phyloP scores from a whole-genome alignment of 1,139 yeast genomes.

The Pichia sp. region DNA sequence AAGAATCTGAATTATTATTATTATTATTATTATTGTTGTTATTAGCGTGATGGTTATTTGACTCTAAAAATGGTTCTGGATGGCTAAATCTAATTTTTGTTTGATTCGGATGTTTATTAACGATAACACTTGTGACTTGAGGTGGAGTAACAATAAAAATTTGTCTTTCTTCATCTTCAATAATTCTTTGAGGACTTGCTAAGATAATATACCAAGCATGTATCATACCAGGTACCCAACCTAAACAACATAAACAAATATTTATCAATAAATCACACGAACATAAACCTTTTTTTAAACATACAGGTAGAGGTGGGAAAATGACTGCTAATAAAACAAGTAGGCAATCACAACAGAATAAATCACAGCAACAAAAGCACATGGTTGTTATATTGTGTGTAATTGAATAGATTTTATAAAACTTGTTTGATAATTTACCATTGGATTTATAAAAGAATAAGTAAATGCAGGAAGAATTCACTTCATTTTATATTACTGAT shows the following conservation, averaged over 20 bases:
- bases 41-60: slow-evolving; percentile 6
- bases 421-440: too few species aligned
- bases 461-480: too few species aligned
- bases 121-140: slow-evolving; percentile 17
- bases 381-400: too few species aligned
- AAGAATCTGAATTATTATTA: not conserved
- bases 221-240: slow-evolving; percentile 64
- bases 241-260: slow-evolving; percentile 50
- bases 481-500: too few species aligned
- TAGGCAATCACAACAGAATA: slow-evolving; percentile 44
- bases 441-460: too few species aligned
- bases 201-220: slow-evolving; percentile 63
- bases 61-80: slow-evolving; percentile 28
- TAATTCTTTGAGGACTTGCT: slow-evolving; percentile 16
- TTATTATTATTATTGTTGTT: slow-evolving; percentile 4
- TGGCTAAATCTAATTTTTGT: slow-evolving; percentile 23
- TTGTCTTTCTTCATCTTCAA: slow-evolving; percentile 29
- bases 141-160: slow-evolving; percentile 24
- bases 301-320: slow-evolving; percentile 69
- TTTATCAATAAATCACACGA: slow-evolving; percentile 57
- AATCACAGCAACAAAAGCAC: slow-evolving; percentile 32
- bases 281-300: slow-evolving; percentile 61
- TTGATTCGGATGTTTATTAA: slow-evolving; percentile 25
- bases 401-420: too few species aligned
- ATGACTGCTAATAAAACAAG: slow-evolving; percentile 55